phyloP scores from a whole-genome alignment of 2,329 filamentous ascomycete genomes.

The Aspergillus latus region DNA sequence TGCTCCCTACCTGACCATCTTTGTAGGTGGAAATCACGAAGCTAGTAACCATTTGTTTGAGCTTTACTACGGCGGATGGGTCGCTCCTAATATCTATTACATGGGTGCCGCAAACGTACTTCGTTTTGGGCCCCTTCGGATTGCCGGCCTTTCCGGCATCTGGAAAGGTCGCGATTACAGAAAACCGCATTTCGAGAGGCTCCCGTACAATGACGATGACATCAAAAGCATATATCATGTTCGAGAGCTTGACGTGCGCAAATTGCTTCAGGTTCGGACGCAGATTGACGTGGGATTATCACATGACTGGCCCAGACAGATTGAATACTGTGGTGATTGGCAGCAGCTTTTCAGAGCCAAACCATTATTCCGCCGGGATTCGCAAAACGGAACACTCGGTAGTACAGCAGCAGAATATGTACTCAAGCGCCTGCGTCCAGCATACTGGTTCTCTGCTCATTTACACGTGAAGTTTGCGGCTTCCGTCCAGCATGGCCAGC shows the following conservation, averaged over 20 bases:
- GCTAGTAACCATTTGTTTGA: conserved; percentile 88
- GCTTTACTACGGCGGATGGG: conserved; percentile 95
- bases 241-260: conserved; percentile 85
- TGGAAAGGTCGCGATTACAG: conserved; percentile 91
- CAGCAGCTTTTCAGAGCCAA: conserved; percentile 70
- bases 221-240: conserved; percentile 85
- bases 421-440: conserved; percentile 76
- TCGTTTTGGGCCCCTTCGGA: conserved; percentile 77
- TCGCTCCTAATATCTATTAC: conserved; percentile 95
- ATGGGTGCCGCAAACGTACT: conserved; percentile 89
- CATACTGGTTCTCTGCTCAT: conserved; percentile 91
- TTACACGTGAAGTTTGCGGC: conserved; percentile 86
- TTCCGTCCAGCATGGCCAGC: conserved; percentile 49
- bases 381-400: conserved; percentile 71
- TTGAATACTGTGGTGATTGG: conserved; percentile 76
- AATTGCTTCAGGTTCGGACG: conserved; percentile 77
- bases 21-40: conserved; percentile 94
- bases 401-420: conserved; percentile 77
- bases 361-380: conserved; percentile 72
- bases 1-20: conserved; percentile 87
- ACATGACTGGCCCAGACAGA: conserved; percentile 88
- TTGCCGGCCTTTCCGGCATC: conserved; percentile 88
- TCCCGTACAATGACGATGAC: conserved; percentile 78
- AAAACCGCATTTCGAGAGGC: conserved; percentile 76
- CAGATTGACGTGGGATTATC: conserved; percentile 90